Base-by-base conservation (phyloP, 2,329 filamentous ascomycete species). In the Paraphoma chrysanthemicola region DNA sequence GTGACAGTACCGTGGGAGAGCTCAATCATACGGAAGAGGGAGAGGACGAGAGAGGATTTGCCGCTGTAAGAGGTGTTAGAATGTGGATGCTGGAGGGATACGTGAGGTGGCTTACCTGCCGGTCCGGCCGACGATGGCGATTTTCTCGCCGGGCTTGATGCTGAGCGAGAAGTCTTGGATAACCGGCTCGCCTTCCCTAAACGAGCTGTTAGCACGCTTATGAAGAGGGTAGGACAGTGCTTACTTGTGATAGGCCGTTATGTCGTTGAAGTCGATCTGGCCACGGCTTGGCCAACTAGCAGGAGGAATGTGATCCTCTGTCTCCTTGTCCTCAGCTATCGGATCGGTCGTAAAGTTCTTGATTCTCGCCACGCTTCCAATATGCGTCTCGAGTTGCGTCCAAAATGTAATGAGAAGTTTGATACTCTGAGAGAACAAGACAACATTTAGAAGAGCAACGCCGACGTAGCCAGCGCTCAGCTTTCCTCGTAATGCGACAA, bases 351-450 rank as follows among this genome's bases (percentile, higher is more conserved):
- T 78, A 58, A 86, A 86, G n/a, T 79, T 78, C 66, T 83, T 84
- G 58, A 87, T 78, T 18, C 86, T 78, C 4, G 81, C 77, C 8
- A 88, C 79, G 9, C 84, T 84, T 7, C 85, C 85, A 44, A 88
- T 80, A 38, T 81, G 80, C 0, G 84, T 87, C 61, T 88, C 86
- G 14, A 88, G 73, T 42, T 79, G 78, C 0, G 85, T 87, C 84
- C 85, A 88, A 44, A 78, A 80, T 0, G 78, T 69, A 7, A 85
- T 77, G n/a, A 85, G 69, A 9, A 81, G 68, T 53, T 82, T 82
- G 55, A 87, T 77, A 49, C 77, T 80, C 43, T 81, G 77, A 43
- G 81, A 85, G 69, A 87, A 85, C 18, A 79, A 71, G 28, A 86
- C 80, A 36, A 86, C 78, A 52, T 84, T 84, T 23, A 85, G 70